A percentile compares a stretch with the other conserved stretches of the same genome.
These are phyloP conservation scores for Solanum ahanhuiri DNA, from an alignment of 257 asterid species.

Conservation along the genomic window DNA sequence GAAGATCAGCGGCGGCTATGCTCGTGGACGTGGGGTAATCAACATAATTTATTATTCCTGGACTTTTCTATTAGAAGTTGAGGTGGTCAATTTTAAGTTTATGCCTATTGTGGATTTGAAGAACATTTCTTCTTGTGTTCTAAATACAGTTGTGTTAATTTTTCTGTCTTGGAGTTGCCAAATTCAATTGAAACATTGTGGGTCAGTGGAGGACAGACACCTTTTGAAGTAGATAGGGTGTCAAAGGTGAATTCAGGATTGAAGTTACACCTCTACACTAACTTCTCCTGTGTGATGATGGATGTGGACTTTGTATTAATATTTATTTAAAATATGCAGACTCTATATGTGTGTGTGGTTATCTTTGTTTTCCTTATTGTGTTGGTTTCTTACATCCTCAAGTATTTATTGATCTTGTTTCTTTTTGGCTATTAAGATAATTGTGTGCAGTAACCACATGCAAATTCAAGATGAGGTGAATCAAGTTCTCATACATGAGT, in stretches of 20 bases:
- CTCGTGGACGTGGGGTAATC: not conserved
- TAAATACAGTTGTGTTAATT: not conserved
- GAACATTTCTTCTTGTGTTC: not conserved
- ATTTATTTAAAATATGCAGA: not conserved
- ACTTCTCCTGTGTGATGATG: not conserved
- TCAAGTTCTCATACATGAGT: conserved; percentile 90
- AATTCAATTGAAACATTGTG: not conserved
- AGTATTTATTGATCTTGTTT: not conserved
- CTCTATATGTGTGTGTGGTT: not conserved
- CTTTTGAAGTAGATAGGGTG: not conserved
- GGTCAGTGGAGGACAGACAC: not conserved
- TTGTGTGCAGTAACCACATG: conserved; percentile 68
- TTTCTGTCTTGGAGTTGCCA: not conserved
- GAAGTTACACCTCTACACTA: not conserved
- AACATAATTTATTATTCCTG: not conserved
- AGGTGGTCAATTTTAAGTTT: not conserved
- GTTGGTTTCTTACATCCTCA: not conserved
- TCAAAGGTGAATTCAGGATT: not conserved
- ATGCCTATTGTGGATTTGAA: not conserved
- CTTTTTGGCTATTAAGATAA: conserved; percentile 26
- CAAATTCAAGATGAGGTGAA: conserved; percentile 73
- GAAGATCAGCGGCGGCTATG: not conserved
- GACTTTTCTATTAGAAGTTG: not conserved
- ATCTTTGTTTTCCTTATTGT: not conserved
- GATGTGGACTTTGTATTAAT: not conserved